These are phyloP conservation scores for Coniochaeta ligniaria DNA, from an alignment of 2,329 filamentous ascomycete genomes.

Conservation along the genomic window DNA sequence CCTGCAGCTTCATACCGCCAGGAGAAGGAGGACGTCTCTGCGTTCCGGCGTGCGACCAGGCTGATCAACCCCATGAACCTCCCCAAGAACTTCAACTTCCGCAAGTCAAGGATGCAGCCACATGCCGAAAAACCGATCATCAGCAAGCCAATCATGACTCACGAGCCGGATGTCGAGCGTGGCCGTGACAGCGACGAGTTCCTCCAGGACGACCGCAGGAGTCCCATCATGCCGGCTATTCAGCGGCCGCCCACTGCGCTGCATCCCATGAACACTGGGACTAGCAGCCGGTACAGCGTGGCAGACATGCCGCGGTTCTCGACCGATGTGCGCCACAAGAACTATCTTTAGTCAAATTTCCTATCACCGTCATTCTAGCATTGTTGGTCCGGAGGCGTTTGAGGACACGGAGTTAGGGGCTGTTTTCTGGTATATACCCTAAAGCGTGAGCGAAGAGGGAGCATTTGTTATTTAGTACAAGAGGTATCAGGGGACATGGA, in stretches of 20 bases:
- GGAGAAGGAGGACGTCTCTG: constrained; percentile 26
- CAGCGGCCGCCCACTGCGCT: constrained; percentile 49
- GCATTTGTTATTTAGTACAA: background rate
- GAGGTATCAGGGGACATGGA: background rate
- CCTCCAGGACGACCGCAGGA: constrained; percentile 29
- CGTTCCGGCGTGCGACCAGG: constrained; percentile 21
- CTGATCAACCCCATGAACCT: constrained; percentile 19
- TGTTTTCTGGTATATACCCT: background rate
- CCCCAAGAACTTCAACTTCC: constrained; percentile 7
- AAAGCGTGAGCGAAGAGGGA: background rate
- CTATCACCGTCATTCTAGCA: background rate
- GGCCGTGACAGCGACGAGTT: constrained; percentile 19
- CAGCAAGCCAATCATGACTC: constrained; percentile 29
- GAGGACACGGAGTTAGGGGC: background rate
- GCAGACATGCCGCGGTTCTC: constrained; percentile 42
- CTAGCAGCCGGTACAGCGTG: constrained; percentile 38
- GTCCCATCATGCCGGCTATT: constrained; percentile 49
- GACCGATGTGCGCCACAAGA: background rate
- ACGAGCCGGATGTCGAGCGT: constrained; percentile 28
- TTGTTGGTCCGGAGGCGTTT: background rate
- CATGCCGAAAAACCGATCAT: constrained; percentile 17
- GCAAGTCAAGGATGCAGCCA: constrained; percentile 26
- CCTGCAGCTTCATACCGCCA: constrained; percentile 31
- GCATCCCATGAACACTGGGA: constrained; percentile 42
- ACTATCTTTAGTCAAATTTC: background rate